Base-by-base conservation (phyloP, 495 filamentous ascomycete genomes). In the Neurospora hispaniola region DNA sequence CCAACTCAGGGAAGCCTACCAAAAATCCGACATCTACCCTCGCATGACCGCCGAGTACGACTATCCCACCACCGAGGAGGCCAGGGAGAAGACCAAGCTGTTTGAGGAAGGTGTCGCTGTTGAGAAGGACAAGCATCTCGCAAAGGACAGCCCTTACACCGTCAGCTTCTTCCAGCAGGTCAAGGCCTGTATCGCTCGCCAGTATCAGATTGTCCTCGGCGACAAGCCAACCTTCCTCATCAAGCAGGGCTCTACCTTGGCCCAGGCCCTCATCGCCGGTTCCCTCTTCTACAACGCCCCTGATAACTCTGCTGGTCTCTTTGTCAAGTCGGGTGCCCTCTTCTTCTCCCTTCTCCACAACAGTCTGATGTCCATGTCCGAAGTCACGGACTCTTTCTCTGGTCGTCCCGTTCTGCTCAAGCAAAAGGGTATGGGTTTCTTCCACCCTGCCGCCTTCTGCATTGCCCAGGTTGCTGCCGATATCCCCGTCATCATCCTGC, bases 271-370 rank as follows among this genome's bases (percentile, higher is more conserved):
- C 4, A 92, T 96, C 72, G 85, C 93, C 12, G 93, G 93, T 44
- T 90, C 87, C 74, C 77, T 94, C 9, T 96, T 94, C 78, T 94
- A 88, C 80, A 84, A 93, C 46, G 85, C 90, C 9, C 91, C 90
- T 0, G 77, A 84, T 27, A 92, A 90, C 79, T 77, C 83, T 1
- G 72, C 73, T 5, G 88, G 88, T 18, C 83, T 86, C 48, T 87
- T 90, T 77, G 78, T 85, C 35, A 84, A 87, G 44, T 87, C 88
- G 69, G 87, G 85, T 74, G 81, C 85, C 44, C 74, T 86, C 39
- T 96, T 95, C 82, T 93, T 92, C 78, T 87, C 90, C 44, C 80
- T 96, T 8, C 83, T 97, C 2, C 93, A 94, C 85, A 96, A 94
- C 79, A 86, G 91, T 23, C 82, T 96, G 16, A 85, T 94, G 59